Base-by-base conservation (phyloP, 192 early-diverging fungal genomes). In the Pilobolus umbonatus region DNA sequence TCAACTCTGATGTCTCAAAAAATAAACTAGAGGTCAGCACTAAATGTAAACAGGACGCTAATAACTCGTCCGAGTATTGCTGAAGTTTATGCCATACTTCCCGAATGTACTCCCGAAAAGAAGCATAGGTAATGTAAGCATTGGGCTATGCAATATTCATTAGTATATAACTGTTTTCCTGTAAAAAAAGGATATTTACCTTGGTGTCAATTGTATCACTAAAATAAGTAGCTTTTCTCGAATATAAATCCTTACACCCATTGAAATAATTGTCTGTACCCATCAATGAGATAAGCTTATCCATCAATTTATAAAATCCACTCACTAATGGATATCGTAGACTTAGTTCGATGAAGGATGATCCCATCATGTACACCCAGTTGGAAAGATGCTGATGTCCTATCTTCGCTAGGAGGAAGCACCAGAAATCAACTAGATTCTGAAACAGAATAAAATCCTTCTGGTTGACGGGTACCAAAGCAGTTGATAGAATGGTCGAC, bases 51-150 rank as follows among this genome's bases (percentile, higher is more conserved):
- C 86, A 87, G 2, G 83, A 75, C 2, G 78, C 83, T 8, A 90
- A 69, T 9, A 92, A 70, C 39, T 92, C 89, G 54, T 90, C 89
- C 63, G 88, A 88, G 64, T 80, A 89, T 51, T 81, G 82, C 5
- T 79, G 61, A 46, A 89, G 69, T 29, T 78, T 64, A 22, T 79
- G 71, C 25, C 75, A 70, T n/a, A 89, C 80, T 32, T 85, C 76
- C 10, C 72, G 60, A 31, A 90, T 34, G 46, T 81, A 85, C 39
- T 76, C 80, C 24, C 61, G 65, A 46, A 65, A 15, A 19, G 51
- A 29, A n/a, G 40, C 38, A 34, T 42, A 65, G 4, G 56, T 38
- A 6, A 22, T 42, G 31, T 65, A 55, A 14, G 31, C 43, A 42
- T 65, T 19, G 12, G 60, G 22, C 49, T 61, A 57, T 11, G n/a